These are phyloP conservation scores for Cercospora beticola DNA, from an alignment of 2,329 filamentous ascomycete species.

Conservation along the genomic window DNA sequence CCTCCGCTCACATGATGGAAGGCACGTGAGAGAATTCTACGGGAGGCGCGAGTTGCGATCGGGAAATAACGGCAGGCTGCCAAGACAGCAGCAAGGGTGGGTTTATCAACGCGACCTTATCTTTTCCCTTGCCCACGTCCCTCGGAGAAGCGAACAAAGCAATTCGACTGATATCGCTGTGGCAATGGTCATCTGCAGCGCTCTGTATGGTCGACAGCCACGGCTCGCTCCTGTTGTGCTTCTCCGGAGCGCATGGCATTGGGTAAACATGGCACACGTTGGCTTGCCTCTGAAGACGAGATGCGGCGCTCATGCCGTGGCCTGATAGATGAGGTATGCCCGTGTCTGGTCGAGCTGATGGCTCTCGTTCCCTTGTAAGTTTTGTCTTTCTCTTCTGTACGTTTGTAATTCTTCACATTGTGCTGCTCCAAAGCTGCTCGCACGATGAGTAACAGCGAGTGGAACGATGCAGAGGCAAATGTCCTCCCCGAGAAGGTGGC, in stretches of 20 bases:
- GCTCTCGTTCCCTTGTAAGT: not conserved
- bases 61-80: not conserved
- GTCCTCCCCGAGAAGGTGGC: conserved; percentile 47
- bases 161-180: not conserved
- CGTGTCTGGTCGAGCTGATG: not conserved
- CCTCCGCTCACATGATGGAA: not conserved
- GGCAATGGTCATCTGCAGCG: conserved; percentile 13
- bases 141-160: conserved; percentile 22
- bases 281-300: conserved; percentile 3
- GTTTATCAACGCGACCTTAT: conserved; percentile 1
- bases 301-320: conserved; percentile 15
- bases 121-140: not conserved
- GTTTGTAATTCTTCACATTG: not conserved
- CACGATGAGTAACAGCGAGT: conserved; percentile 46
- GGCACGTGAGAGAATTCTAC: not conserved
- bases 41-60: not conserved
- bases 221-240: conserved; percentile 14
- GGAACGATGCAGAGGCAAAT: conserved; percentile 50
- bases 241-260: conserved; percentile 24
- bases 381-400: not conserved
- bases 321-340: conserved; percentile 21
- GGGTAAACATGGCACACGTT: conserved; percentile 8
- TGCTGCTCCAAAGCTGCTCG: not conserved
- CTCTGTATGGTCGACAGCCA: conserved; percentile 15
- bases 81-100: not conserved